Evolutionary conservation across 1,139 yeast species (phyloP).

Genomic region (Scheffersomyces cryptocercus): DNA sequence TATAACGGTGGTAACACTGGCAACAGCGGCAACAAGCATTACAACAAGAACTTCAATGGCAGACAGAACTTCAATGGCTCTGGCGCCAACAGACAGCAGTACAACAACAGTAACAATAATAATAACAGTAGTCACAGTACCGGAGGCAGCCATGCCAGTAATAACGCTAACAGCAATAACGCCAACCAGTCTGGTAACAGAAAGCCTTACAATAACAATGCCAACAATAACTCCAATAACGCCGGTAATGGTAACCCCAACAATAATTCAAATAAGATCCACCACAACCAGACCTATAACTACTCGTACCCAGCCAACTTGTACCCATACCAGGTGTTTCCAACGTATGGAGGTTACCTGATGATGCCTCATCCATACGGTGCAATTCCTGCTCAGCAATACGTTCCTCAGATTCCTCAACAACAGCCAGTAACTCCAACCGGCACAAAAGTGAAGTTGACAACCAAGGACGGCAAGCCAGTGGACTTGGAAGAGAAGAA

Average conservation of each 20-base stretch:
- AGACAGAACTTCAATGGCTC: conserved; percentile 9
- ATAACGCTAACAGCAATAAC: conserved; percentile 2
- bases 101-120: conserved; percentile 5
- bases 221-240: no score
- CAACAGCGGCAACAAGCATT: conserved; percentile 10
- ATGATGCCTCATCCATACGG: conserved; percentile 18
- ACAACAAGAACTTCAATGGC: conserved; percentile 9
- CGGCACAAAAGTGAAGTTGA: conserved; percentile 32
- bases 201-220: conserved; percentile 6
- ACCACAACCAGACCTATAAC: conserved; percentile 12
- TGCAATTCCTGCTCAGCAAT: conserved; percentile 14
- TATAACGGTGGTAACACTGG: conserved; percentile 5
- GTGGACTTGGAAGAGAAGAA: conserved; percentile 48
- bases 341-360: conserved; percentile 16
- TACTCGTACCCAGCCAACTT: conserved; percentile 14
- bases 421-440: conserved; percentile 6
- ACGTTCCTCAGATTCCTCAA: conserved; percentile 11
- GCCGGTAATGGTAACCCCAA: background rate
- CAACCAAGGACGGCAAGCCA: conserved; percentile 50
- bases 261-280: conserved; percentile 9
- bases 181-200: conserved; percentile 4
- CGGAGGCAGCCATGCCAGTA: conserved; percentile 4
- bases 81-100: conserved; percentile 5
- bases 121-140: conserved; percentile 10
- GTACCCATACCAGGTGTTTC: conserved; percentile 16